These are phyloP conservation scores for Backusella westeae DNA, from an alignment of 192 early-diverging fungal species.

Conservation along the genomic window DNA sequence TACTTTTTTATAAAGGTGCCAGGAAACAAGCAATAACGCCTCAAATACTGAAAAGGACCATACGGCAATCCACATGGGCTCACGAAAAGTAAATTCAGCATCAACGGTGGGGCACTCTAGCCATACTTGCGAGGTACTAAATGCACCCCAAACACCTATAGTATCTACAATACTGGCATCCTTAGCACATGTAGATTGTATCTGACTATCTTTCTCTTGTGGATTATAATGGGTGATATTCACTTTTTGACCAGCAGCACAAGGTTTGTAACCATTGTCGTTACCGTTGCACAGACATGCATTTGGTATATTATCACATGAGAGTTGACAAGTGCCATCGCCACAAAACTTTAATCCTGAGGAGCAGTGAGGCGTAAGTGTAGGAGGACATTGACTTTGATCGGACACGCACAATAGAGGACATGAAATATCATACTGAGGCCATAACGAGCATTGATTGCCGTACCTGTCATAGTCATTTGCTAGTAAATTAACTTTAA, in stretches of 20 bases:
- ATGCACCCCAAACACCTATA: slow-evolving; percentile 8
- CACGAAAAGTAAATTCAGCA: slow-evolving; percentile 43
- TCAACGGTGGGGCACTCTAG: slow-evolving; percentile 43
- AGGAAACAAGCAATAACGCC: slow-evolving; percentile 39
- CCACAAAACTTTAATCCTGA: slow-evolving; percentile 44
- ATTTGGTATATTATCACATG: slow-evolving; percentile 44
- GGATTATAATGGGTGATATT: slow-evolving; percentile 50
- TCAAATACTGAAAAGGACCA: slow-evolving; percentile 45
- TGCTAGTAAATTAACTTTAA: slow-evolving; percentile 10
- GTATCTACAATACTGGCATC: background rate
- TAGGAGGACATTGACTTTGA: slow-evolving; percentile 42
- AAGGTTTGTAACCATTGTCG: slow-evolving; percentile 40
- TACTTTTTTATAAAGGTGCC: slow-evolving; percentile 51
- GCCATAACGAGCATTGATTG: slow-evolving; percentile 47
- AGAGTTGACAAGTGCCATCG: slow-evolving; percentile 51
- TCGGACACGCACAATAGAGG: slow-evolving; percentile 52
- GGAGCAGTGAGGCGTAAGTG: slow-evolving; percentile 38
- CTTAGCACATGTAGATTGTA: slow-evolving; percentile 21
- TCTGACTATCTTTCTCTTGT: slow-evolving; percentile 36
- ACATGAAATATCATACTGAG: slow-evolving; percentile 43
- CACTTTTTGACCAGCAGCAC: slow-evolving; percentile 38
- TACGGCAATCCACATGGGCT: slow-evolving; percentile 54
- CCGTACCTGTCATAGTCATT: slow-evolving; percentile 52
- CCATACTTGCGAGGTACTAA: slow-evolving; percentile 37
- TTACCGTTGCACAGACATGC: slow-evolving; percentile 45